phyloP scores from a whole-genome alignment of 805 yeast genomes.

The Saccharomycopsis guyanensis region DNA sequence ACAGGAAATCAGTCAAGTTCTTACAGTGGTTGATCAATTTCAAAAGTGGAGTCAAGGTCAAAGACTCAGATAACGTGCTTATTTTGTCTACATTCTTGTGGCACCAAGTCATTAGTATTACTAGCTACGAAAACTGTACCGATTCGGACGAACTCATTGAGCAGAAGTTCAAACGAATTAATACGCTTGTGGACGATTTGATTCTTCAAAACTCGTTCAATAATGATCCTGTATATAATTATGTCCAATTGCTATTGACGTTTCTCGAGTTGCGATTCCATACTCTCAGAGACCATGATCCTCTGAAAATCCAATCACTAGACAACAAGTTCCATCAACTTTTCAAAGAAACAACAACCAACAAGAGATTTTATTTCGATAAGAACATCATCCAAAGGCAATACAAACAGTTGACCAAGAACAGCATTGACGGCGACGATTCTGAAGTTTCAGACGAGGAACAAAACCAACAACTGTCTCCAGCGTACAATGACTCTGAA shows the following conservation, averaged over 20 bases:
- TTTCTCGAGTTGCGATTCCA: slow-evolving; percentile 9
- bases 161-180: slow-evolving; percentile 4
- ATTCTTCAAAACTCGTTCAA: slow-evolving; percentile 11
- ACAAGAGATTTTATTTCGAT: neutral
- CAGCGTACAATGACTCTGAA: neutral
- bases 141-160: slow-evolving; percentile 1
- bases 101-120: slow-evolving; percentile 3
- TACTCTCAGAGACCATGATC: neutral
- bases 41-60: slow-evolving; percentile 1
- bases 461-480: neutral
- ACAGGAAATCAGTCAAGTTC: slow-evolving; percentile 10
- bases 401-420: neutral
- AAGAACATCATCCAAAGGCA: neutral
- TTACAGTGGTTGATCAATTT: slow-evolving; percentile 17
- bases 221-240: slow-evolving; percentile 2
- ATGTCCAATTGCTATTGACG: slow-evolving; percentile 6
- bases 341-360: neutral
- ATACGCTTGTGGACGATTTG: slow-evolving; percentile 7
- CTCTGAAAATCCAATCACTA: neutral
- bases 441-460: neutral
- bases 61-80: neutral
- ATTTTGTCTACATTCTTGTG: slow-evolving; percentile 9
- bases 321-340: neutral
- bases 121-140: slow-evolving; percentile 1
- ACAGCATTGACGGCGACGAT: neutral